Evolutionary conservation across 2,329 filamentous ascomycete species (phyloP), one percentile per base, ranked within the genome.

Genomic region (Xylaria hypoxylon): DNA sequence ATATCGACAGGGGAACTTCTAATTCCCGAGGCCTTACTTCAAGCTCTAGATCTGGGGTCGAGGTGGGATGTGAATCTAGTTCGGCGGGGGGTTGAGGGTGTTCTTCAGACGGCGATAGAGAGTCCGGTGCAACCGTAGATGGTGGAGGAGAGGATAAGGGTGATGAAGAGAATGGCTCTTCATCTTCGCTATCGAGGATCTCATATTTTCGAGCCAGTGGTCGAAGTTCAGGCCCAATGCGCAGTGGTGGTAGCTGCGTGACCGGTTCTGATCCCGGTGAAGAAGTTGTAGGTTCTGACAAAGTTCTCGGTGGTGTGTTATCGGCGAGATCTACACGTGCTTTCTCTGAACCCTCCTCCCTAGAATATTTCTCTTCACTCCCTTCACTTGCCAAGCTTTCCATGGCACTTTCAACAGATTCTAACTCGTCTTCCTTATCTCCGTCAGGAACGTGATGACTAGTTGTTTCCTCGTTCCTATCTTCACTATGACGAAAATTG

Each of bases 161-260:
- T 6, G 68, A 65, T 0, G 69, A 73, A 11, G 74, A 74, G 2
- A 74, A 48, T 5, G 73, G 73, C 7, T 79, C 80, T 31, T 82
- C 80, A 7, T 81, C 80, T 19, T 82, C 79, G 62, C 80, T 83
- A 33, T 83, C 80, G 5, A 71, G 71, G 8, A 82, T 73, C 28
- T 62, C 61, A 2, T 55, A 57, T 2, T 67, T 64, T 7, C 63
- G 42, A 44, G 58, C 19, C 5, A 35, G 35, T 7, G 40, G 63
- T 33, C 33, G 62, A 10, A 59, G 45, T 31, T 53, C 38, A 3
- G 58, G 33, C 26, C 38, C 44, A 42, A 67, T 65, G 24, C 70
- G 69, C 31, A 72, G 48, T 10, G 69, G 59, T 6, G 71, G 64
- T 17, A 65, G 62, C 8, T 57, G 52, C 5, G 62, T 65, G 8